Evolutionary conservation across 2,329 filamentous ascomycete species (phyloP), one percentile per base, ranked within the genome.

Genomic region (Pseudofabraea citricarpa): DNA sequence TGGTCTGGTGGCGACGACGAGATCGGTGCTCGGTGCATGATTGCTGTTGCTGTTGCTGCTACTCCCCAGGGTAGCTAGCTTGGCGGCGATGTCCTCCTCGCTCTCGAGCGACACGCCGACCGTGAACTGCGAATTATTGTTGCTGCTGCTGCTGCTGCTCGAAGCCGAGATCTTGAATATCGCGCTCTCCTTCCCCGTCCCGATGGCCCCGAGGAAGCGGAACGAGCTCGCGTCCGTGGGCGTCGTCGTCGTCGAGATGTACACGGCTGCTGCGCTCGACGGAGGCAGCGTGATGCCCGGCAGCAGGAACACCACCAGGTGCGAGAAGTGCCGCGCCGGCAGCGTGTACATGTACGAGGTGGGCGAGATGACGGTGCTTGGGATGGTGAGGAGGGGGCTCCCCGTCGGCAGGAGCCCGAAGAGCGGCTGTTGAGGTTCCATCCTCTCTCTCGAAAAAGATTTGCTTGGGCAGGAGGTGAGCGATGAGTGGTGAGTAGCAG

Each of bases 281-380:
- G 77, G 71, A 0, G 90, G 90, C 0, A 98, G 74, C 8, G 75
- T 65, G 8, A 85, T 73, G 33, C 84, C 85, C 0, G 93, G 94
- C 1, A 96, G 78, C 26, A 96, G 74, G 69, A 97, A 95, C 45
- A 97, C 82, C 57, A 90, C 85, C 43, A 97, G 77, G 63, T 97
- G 90, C 13, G 85, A 81, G 63, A 93, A 89, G 40, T 79, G 56
- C 33, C 56, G 51, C 10, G 68, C 64, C 2, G 64, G 64, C 43
- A 79, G 66, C 39, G 67, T 65, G 64, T 76, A 83, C 44, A 81
- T 68, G 53, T 79, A 73, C n/a, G 73, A 76, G 2, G 72, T 75
- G 39, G 68, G 67, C 1, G 74, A 71, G 1, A 73, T 78, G 2
- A 68, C 62, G n/a, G 72, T 71, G 22, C 73, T 68, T 1, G 80